These are phyloP conservation scores for Diphasiastrum complanatum DNA, from an alignment of 83 land plant species.

Conservation along the genomic window DNA sequence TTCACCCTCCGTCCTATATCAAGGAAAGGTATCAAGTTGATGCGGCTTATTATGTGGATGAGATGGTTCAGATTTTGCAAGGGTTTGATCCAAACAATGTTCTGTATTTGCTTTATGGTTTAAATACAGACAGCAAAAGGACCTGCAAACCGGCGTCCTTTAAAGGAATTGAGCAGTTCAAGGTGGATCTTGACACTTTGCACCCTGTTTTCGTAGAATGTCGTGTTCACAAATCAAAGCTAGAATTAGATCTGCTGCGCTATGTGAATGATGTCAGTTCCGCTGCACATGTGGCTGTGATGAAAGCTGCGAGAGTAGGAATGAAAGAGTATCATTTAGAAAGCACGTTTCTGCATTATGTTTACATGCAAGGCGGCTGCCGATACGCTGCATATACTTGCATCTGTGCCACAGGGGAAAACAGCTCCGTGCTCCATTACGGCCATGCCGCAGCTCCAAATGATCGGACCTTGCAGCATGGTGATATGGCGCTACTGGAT, in stretches of 20 bases:
- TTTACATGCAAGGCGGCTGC: conserved; percentile 83
- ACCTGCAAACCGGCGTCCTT: conserved; percentile 64
- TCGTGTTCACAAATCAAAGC: conserved; percentile 60
- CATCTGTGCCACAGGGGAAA: conserved; percentile 88
- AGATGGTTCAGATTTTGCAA: conserved; percentile 41
- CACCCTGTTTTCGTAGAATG: conserved; percentile 92
- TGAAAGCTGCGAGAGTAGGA: conserved; percentile 54
- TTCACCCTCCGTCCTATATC: conserved; percentile 45
- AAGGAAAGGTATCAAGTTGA: conserved; percentile 71
- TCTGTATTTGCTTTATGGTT: conserved; percentile 70
- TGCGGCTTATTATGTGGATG: conserved; percentile 62
- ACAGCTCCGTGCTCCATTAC: conserved; percentile 87
- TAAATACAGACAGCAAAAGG: conserved; percentile 81
- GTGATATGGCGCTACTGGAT: conserved; percentile 87
- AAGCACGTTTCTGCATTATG: conserved; percentile 73
- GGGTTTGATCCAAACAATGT: conserved; percentile 31
- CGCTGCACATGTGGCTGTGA: conserved; percentile 92
- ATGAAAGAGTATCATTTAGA: conserved; percentile 93
- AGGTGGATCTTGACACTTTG: conserved; percentile 46
- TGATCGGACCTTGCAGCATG: conserved; percentile 74
- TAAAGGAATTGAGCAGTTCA: conserved; percentile 71
- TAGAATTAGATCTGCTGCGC: conserved; percentile 74
- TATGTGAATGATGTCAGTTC: conserved; percentile 92
- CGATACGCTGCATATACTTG: conserved; percentile 90
- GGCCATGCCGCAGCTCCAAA: conserved; percentile 99